Conservation (phyloP, 2,329 filamentous ascomycete genomes). For the Fusarium sp. region DNA sequence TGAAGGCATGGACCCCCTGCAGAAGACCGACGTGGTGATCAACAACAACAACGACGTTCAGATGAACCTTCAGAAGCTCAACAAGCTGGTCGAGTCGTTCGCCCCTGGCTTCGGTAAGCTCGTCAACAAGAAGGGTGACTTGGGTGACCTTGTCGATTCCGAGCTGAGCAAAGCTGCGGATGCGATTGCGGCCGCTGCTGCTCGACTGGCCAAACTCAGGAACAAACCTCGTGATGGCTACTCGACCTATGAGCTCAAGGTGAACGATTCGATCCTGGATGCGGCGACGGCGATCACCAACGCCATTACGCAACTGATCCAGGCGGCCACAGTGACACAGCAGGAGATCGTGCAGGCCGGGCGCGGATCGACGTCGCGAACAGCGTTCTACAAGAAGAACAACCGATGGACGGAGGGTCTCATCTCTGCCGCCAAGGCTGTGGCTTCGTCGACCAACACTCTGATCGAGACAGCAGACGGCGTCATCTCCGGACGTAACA, state of each 20-base stretch:
- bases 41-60: slow-evolving; percentile 97
- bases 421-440: slow-evolving; percentile 96
- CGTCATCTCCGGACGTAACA: slow-evolving; percentile 91
- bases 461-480: slow-evolving; percentile 98
- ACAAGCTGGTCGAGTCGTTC: slow-evolving; percentile 92
- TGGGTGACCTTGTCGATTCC: slow-evolving; percentile 91
- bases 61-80: slow-evolving; percentile 91
- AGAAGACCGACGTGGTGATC: slow-evolving; percentile 97
- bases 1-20: slow-evolving; percentile 87
- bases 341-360: slow-evolving; percentile 97
- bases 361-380: slow-evolving; percentile 85
- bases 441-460: slow-evolving; percentile 92
- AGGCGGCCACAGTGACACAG: slow-evolving; percentile 91
- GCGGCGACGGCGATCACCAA: slow-evolving; percentile 93
- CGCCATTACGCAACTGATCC: slow-evolving; percentile 93
- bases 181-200: slow-evolving; percentile 92
- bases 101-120: slow-evolving; percentile 89
- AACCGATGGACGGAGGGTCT: slow-evolving; percentile 99
- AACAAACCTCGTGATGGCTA: slow-evolving; percentile 97
- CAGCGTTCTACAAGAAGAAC: slow-evolving; percentile 99
- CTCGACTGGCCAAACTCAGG: slow-evolving; percentile 89
- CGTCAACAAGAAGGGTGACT: slow-evolving; percentile 81
- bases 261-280: slow-evolving; percentile 94
- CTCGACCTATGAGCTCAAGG: slow-evolving; percentile 94
- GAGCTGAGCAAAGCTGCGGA: slow-evolving; percentile 95